Base-by-base conservation (phyloP, 129 eudicot species). In the Logfia minima region DNA sequence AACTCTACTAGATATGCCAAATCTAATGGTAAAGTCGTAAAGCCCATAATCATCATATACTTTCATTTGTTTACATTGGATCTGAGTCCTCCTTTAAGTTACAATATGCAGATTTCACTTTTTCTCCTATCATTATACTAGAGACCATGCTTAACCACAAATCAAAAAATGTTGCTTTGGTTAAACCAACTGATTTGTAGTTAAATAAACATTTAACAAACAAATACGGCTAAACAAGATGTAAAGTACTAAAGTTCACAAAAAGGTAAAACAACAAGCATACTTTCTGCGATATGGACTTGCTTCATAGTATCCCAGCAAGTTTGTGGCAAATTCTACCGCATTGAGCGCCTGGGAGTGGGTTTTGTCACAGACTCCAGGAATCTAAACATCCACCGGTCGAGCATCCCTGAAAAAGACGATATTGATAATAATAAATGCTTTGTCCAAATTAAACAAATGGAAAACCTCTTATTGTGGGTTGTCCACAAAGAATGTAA, bases 301-400 rank as follows among this genome's bases (percentile, higher is more conserved):
- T 43, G 84, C 80, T 81, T 59, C 59, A n/a, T 63, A 63, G 65
- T 51, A 29, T 35, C 61, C 77, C 77, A 71, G 48, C 82, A 79
- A 41, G 16, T 39, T 48, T 23, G 75, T 8, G 63, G n/a, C 67
- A 71, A 64, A 74, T 28, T 59, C 68, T 48, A 81, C 76, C 84
- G 80, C 80, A 81, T 81, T 1, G 84, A 81, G 53, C 84, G 84
- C 66, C 84, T 81, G 26, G 80, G 10, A 21, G 69, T 69, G 22
- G 93, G 84, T 72, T 80, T 86, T 71, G 86, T 86, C 80, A 91
- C 63, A 0, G 89, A 78, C 81, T 95, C 97, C 56, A 91, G 66
- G 37, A 95, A 64, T 87, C 97, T 87, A 77, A 80, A 86, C 97
- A 89, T 95, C 99, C 99, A 95, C 75, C 94, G 87, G 77, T 95